phyloP scores from a whole-genome alignment of 148 eudicot species.

The Arctostaphylos glauca region DNA sequence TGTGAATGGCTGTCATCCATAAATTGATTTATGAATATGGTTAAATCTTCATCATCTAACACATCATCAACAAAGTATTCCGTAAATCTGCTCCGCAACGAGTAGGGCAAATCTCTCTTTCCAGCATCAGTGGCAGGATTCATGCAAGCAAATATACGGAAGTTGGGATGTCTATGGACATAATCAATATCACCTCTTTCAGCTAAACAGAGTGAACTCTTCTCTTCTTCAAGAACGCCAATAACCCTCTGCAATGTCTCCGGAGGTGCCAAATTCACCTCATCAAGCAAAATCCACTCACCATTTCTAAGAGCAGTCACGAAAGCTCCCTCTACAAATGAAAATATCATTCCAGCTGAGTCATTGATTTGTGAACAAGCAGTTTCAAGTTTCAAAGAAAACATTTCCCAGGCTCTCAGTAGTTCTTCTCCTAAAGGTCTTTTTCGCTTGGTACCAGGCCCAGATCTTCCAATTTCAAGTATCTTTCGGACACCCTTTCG shows the following conservation, averaged over 20 bases:
- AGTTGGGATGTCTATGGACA: slow-evolving; percentile 63
- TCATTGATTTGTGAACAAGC: slow-evolving; percentile 56
- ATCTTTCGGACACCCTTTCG: slow-evolving; percentile 43
- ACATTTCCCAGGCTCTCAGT: slow-evolving; percentile 50
- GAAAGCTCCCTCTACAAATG: slow-evolving; percentile 96
- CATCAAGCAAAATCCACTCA: slow-evolving; percentile 98
- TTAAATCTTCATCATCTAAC: slow-evolving; percentile 73
- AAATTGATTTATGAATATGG: slow-evolving; percentile 61
- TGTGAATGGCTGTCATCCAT: slow-evolving; percentile 42
- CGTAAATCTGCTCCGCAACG: slow-evolving; percentile 78
- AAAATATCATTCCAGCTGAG: slow-evolving; percentile 86
- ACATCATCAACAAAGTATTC: slow-evolving; percentile 92
- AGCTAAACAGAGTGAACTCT: slow-evolving; percentile 86
- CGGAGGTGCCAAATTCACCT: slow-evolving; percentile 94
- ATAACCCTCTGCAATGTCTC: slow-evolving; percentile 91
- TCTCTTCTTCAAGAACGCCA: slow-evolving; percentile 92
- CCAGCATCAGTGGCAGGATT: slow-evolving; percentile 99
- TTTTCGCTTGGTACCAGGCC: slow-evolving; percentile 63
- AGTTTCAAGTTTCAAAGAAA: slow-evolving; percentile 59
- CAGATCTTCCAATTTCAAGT: slow-evolving; percentile 32
- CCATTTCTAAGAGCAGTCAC: slow-evolving; percentile 84
- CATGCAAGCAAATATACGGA: slow-evolving; percentile 97
- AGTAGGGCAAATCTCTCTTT: slow-evolving; percentile 83
- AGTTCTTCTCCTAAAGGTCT: slow-evolving; percentile 52
- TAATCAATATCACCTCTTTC: slow-evolving; percentile 86